Evolutionary conservation across 2,329 filamentous ascomycete genomes (phyloP), one percentile per base, ranked within the genome.

Genomic region (Aspergillus sp.): DNA sequence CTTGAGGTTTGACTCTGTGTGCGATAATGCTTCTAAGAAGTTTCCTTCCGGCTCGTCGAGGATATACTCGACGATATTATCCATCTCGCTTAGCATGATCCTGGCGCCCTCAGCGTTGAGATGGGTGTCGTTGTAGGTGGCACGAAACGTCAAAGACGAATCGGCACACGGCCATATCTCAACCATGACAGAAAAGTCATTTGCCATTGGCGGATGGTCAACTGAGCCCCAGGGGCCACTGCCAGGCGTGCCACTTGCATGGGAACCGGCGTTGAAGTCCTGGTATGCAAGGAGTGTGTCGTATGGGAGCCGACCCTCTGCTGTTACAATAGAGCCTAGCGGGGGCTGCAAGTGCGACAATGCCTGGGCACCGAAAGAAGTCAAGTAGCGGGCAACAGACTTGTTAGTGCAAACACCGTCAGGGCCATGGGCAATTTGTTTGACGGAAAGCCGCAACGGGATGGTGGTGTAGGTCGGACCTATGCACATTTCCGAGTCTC

Each of bases 211-310:
- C 5, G 64, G 58, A 31, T 63, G 54, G 6, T 61, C 45, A 17
- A 65, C 51, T 5, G 54, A 57, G 4, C 41, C 56, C 61, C 61
- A 65, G 11, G 59, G 47, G 3, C 29, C 46, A 44, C 57, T 58
- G 7, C 14, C 34, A n/a, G 34, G 11, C 4, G 34, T 38, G 34
- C 34, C 34, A 16, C 34, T 38, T 6, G 47, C 20, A 20, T 29
- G 53, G 10, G 52, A 57, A 2, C 54, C 53, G 34, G 55, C 56
- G 16, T 52, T 63, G 46, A 66, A 72, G 45, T 67, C 66, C 47
- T 73, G 71, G 14, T 69, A 65, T 7, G 68, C 69, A 9, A 73
- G 50, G 10, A 67, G 58, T 1, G 71, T 73, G 41, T 73, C 67
- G 56, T 71, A 73, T 6, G 67, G 69, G 16, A 71, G 53, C 5